Base-by-base conservation (phyloP, 495 filamentous ascomycete genomes). In the Talaromyces proteolyticus region DNA sequence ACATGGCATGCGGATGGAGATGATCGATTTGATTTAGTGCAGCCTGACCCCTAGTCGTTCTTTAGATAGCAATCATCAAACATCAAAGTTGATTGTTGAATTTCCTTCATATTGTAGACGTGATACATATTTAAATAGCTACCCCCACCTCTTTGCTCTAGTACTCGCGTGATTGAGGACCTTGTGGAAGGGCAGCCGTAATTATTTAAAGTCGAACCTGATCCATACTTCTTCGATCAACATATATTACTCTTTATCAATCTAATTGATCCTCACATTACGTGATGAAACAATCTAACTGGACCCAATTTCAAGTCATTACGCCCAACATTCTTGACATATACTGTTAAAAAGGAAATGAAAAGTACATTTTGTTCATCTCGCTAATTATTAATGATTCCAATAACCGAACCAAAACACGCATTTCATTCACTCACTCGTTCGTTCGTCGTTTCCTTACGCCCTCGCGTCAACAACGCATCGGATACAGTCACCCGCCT, bases 401-500 rank as follows among this genome's bases (percentile, higher is more conserved):
- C 26, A n/a, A n/a, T n/a, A n/a, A n/a, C n/a, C n/a, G n/a, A n/a
- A n/a, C n/a, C n/a, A n/a, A n/a, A n/a, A n/a, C n/a, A n/a, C n/a
- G n/a, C n/a, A n/a, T n/a, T n/a, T n/a, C n/a, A n/a, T n/a, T n/a
- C n/a, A n/a, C n/a, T n/a, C n/a, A n/a, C n/a, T n/a, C 29, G 6
- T 36, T 36, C 14, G 14, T 36, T 14, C 29, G 6, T 6, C 14
- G 7, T 36, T 36, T 36, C 14, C 12, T 36, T 39, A 52, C 38
- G 42, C 50, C 10, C 50, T 64, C 63, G 69, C 70, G 47, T 78
- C 68, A 23, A 79, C 73, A 6, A 87, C 94, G 53, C 88, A 95
- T 42, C 93, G 85, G 56, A 98, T 92, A 68, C 93, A 98, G 65
- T 97, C 90, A 36, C 93, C 93, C 47, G 80, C 73, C 79, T 95